Base-by-base conservation (phyloP, 192 early-diverging fungal genomes). In the Podila epicladia region DNA sequence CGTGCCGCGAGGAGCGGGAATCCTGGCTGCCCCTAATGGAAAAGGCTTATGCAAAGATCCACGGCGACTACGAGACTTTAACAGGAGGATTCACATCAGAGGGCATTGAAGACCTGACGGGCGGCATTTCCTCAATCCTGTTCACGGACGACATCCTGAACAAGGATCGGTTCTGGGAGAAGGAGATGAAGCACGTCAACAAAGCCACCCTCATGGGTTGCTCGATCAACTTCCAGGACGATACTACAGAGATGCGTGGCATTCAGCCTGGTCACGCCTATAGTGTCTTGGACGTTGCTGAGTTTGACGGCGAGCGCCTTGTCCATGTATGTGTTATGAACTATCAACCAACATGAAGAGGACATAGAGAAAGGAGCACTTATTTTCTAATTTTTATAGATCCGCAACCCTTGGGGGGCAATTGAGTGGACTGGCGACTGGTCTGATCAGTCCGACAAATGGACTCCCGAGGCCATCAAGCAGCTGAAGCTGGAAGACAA, bases 21-120 rank as follows among this genome's bases (percentile, higher is more conserved):
- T 84, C 88, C 6, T 90, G 89, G 89, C 58, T 87, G 49, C 88
- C 87, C n/a, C 62, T 89, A 9, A 73, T 90, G 65, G 89, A 90
- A 68, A 90, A 90, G 59, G 89, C 88, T 6, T 90, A 87, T 71
- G 87, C 89, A 15, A 90, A 90, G 72, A 82, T 86, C 29, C 86
- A 90, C 84, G 83, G 85, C 20, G 78, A 82, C 53, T 90, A 90
- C 59, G 74, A 86, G 62, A 62, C 55, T n/a, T 75, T 88, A 33
- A 67, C 65, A 41, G 87, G 87, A 35, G 85, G 87, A 12, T 69
- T 51, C 26, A 78, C 76, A 7, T 70, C 85, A 9, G 86, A 88
- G 53, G 88, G 84, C 12, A 84, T 89, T 48, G 88, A 89, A 61
- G 88, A 89, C 70, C 55, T 89, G 26, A 89, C 88, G 1, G 87